Conservation (phyloP, 768 basidiomycete species). For the Leucosporidium yakuticum region DNA sequence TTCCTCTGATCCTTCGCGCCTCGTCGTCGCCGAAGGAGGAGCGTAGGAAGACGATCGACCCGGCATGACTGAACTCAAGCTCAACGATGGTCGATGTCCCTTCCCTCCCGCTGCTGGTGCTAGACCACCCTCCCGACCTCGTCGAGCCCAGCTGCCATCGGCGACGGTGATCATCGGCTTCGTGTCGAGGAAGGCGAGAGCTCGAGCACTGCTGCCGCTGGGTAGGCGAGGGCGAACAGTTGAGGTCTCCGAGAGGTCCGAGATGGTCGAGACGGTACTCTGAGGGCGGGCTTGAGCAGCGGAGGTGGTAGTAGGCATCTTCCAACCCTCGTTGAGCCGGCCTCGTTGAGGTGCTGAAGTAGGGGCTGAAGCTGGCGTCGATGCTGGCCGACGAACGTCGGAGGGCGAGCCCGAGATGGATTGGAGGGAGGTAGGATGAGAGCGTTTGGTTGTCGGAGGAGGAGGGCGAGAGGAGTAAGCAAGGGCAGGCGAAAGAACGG, state of each 20-base stretch:
- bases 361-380: not conserved
- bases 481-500: not conserved
- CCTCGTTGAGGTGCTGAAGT: not conserved
- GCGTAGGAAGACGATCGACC: too few relatives aligned
- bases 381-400: not conserved
- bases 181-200: too few relatives aligned
- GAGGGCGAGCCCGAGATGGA: too few relatives aligned
- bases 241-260: not conserved
- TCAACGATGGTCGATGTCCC: too few relatives aligned
- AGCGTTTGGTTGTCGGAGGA: not conserved
- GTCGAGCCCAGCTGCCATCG: too few relatives aligned
- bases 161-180: too few relatives aligned
- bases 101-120: too few relatives aligned
- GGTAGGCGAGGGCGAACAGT: not conserved
- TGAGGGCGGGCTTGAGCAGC: not conserved
- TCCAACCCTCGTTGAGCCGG: slow-evolving; percentile 17
- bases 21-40: too few relatives aligned
- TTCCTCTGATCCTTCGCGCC: too few relatives aligned
- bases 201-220: too few relatives aligned
- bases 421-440: not conserved
- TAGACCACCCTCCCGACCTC: too few relatives aligned
- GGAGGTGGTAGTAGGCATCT: slow-evolving; percentile 9
- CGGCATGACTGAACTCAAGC: too few relatives aligned
- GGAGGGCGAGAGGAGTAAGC: not conserved
- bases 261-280: not conserved